A percentile compares a stretch with the other conserved stretches of the same genome.
Evolutionary conservation across 2,329 filamentous ascomycete genomes (phyloP).

Genomic region (Alternaria sp.): DNA sequence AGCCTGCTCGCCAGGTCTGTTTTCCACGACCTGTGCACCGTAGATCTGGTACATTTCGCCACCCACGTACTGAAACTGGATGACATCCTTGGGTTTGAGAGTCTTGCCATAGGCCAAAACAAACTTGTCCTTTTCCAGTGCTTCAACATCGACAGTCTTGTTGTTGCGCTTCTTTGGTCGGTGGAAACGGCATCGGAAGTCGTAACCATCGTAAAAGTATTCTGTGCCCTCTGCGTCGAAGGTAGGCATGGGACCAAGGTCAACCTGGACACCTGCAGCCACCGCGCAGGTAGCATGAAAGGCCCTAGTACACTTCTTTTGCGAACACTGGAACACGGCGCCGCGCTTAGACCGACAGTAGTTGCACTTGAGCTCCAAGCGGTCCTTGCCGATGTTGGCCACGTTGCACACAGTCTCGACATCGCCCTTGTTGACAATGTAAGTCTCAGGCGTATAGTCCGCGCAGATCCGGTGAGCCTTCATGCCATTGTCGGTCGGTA

Average conservation of each 20-base stretch:
- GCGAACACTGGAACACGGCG: conserved; percentile 96
- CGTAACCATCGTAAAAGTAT: conserved; percentile 89
- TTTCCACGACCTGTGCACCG: conserved; percentile 86
- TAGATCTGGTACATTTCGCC: conserved; percentile 88
- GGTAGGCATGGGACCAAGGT: conserved; percentile 83
- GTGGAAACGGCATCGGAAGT: conserved; percentile 95
- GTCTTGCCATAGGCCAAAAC: conserved; percentile 71
- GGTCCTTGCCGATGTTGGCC: conserved; percentile 81
- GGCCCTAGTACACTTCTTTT: conserved; percentile 89
- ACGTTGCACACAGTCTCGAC: conserved; percentile 77
- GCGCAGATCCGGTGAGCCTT: conserved; percentile 90
- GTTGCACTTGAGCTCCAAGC: conserved; percentile 89
- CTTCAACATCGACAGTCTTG: conserved; percentile 72
- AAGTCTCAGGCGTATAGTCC: conserved; percentile 90
- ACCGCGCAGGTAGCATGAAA: conserved; percentile 96
- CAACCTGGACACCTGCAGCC: conserved; percentile 88
- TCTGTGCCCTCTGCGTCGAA: conserved; percentile 90
- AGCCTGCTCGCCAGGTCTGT: conserved; percentile 74
- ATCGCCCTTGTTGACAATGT: conserved; percentile 72
- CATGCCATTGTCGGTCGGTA: conserved; percentile 85
- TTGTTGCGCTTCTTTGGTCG: conserved; percentile 87
- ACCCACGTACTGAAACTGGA: conserved; percentile 80
- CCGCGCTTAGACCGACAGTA: conserved; percentile 94
- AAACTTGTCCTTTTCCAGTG: conserved; percentile 72
- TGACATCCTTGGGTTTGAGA: conserved; percentile 75